These are phyloP conservation scores for Whalleya microplaca DNA, from an alignment of 2,329 filamentous ascomycete genomes.

Conservation along the genomic window DNA sequence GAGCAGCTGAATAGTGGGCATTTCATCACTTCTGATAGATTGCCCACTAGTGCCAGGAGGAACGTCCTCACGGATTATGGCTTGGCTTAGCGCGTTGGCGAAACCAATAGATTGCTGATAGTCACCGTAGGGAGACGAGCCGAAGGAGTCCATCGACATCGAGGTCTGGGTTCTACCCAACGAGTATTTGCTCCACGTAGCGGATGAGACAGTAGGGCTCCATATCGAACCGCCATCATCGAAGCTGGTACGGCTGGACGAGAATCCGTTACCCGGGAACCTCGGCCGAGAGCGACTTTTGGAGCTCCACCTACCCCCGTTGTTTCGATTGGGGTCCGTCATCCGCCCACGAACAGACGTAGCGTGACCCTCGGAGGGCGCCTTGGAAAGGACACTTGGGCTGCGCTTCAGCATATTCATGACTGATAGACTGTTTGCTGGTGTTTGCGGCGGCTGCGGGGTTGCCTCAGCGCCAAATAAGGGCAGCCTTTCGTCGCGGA, in stretches of 20 bases:
- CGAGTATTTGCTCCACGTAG: conserved; percentile 93
- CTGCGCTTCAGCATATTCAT: conserved; percentile 79
- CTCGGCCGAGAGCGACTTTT: conserved; percentile 84
- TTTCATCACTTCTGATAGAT: conserved; percentile 63
- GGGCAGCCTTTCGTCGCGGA: conserved; percentile 83
- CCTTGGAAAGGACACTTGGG: conserved; percentile 90
- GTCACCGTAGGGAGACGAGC: conserved; percentile 75
- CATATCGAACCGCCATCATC: conserved; percentile 89
- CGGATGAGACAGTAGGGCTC: conserved; percentile 84
- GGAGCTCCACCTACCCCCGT: conserved; percentile 74
- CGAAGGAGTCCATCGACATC: conserved; percentile 90
- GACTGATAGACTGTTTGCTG: conserved; percentile 71
- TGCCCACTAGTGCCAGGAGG: conserved; percentile 54
- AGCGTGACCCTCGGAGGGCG: conserved; percentile 78
- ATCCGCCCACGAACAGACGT: conserved; percentile 74
- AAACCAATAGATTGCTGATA: conserved; percentile 98
- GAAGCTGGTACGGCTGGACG: conserved; percentile 90
- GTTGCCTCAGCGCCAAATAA: conserved; percentile 72
- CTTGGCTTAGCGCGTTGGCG: conserved; percentile 93
- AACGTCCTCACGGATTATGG: conserved; percentile 89
- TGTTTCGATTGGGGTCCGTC: conserved; percentile 57
- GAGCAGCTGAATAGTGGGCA: conserved; percentile 67
- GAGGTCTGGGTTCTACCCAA: conserved; percentile 88
- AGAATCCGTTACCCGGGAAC: conserved; percentile 78
- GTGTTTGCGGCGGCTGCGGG: conserved; percentile 48